Evolutionary conservation across 805 yeast genomes (phyloP), one percentile per base, ranked within the genome.

Genomic region (Pichia cabralensis): DNA sequence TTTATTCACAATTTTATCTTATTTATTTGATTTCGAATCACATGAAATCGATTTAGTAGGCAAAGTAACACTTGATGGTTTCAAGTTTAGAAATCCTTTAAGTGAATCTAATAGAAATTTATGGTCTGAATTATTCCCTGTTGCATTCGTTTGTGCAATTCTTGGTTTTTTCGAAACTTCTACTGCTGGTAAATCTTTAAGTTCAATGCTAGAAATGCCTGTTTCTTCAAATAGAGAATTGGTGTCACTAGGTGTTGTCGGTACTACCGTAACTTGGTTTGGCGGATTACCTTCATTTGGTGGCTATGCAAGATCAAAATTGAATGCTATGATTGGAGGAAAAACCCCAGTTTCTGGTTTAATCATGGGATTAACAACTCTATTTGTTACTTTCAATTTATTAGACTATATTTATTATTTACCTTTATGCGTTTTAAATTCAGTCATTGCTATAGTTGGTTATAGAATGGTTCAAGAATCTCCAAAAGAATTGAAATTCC

Each of bases 111-210:
- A 63, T 14, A 61, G 67, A 38, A 63, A 63, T 24, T 62, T 69
- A 39, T 69, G 80, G 40, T 66, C 71, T 33, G 64, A 67, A 18
- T 56, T 76, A 32, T 68, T 84, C 46, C 65, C 75, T n/a, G 68
- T 89, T 1, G 73, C 92, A 0, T 74, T 86, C 41, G 67, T 80
- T 38, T 74, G 83, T 41, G 94, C 96, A 0, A 71, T 85, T 50
- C 60, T 89, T 24, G 97, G 97, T 0, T 85, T 89, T 51, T 82
- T 89, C 47, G 96, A 89, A 54, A 79, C 94, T 7, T 82, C 96
- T 1, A 86, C 95, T 0, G 96, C 96, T 1, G 81, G 88, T 14
- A 84, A 92, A 55, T 72, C 94, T 0, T 61, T 92, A 19, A 92
- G 94, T 1, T 69, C 88, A 1, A 64, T 69, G n/a, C 75, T 74